phyloP scores from a whole-genome alignment of 495 filamentous ascomycete species.

The Antarctomyces pellizariae region DNA sequence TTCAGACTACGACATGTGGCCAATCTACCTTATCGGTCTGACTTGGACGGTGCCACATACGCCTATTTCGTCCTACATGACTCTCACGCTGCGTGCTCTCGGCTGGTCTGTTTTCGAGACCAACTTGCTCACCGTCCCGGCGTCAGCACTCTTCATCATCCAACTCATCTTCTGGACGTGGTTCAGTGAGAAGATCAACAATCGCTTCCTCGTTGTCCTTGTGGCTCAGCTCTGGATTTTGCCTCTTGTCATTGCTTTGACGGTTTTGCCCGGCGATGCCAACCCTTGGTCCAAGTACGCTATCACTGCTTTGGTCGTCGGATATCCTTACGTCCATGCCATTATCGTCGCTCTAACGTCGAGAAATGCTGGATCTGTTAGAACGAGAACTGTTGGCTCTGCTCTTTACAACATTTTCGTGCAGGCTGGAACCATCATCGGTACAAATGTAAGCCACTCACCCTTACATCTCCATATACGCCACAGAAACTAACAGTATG shows the following conservation, averaged over 20 bases:
- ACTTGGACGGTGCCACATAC: slow-evolving; percentile 28
- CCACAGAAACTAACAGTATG: background rate
- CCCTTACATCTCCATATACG: background rate
- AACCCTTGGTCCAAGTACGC: slow-evolving; percentile 29
- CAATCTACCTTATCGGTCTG: slow-evolving; percentile 40
- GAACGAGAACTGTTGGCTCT: slow-evolving; percentile 38
- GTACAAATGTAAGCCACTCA: slow-evolving; percentile 14
- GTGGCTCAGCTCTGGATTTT: slow-evolving; percentile 32
- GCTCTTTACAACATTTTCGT: slow-evolving; percentile 58
- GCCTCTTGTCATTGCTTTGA: slow-evolving; percentile 28
- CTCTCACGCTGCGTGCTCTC: slow-evolving; percentile 30
- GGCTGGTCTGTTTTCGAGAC: slow-evolving; percentile 44
- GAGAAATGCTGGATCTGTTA: slow-evolving; percentile 40
- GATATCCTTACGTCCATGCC: slow-evolving; percentile 25
- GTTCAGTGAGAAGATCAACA: slow-evolving; percentile 31
- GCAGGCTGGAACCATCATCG: slow-evolving; percentile 37
- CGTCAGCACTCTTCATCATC: slow-evolving; percentile 24
- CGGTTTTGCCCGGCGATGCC: slow-evolving; percentile 15
- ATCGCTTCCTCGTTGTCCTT: slow-evolving; percentile 25
- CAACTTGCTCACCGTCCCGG: slow-evolving; percentile 45
- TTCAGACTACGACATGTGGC: slow-evolving; percentile 49
- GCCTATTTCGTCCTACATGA: slow-evolving; percentile 33
- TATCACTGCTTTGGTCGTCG: slow-evolving; percentile 26
- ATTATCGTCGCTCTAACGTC: slow-evolving; percentile 45
- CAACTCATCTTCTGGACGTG: slow-evolving; percentile 27